Evolutionary conservation across 768 basidiomycete species (phyloP), one percentile per base, ranked within the genome.

Genomic region (Lactarius quietus): DNA sequence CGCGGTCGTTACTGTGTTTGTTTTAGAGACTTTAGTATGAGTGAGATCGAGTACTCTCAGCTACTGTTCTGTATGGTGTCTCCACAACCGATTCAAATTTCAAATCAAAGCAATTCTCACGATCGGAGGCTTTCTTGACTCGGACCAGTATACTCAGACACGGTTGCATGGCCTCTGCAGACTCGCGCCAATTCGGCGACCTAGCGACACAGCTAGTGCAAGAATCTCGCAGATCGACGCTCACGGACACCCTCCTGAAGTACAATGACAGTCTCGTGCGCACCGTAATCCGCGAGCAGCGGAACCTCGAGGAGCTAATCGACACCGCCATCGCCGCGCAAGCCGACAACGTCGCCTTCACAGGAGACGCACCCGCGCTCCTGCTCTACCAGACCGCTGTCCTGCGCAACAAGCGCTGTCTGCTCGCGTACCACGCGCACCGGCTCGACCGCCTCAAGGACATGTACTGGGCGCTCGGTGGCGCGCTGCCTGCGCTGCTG

Each of bases 261-360:
- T 97, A 98, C 82, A 95, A 96, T 76, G 90, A 95, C 75, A 78
- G 84, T 53, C 86, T 93, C 69, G 91, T 98, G 39, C 88, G 93
- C 59, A 83, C 86, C 41, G 83, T 98, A 75, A 83, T 93, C 72
- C 86, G 95, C 69, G 95, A 98, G 75, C 93, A 95, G 67, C 92
- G 94, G 74, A 89, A 90, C 71, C 88, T 98, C 67, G 90, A 93
- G 73, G 82, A 80, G 61, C 73, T 79, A 68, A 69, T 78, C 71
- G 57, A 81, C 53, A 73, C 75, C 64, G 73, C 79, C 17, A 78
- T 82, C 41, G 73, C 72, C 41, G 61, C 72, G 18, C 68, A 67
- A 39, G 67, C 72, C 31, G 71, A 72, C 65, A 76, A 74, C 12
- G 82, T 81, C 68, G 63, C 68, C 31, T 72, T 75, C 58, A 73